These are phyloP conservation scores for Effrenium voratum DNA, from an alignment of 73 alveolate species.

Conservation along the genomic window DNA sequence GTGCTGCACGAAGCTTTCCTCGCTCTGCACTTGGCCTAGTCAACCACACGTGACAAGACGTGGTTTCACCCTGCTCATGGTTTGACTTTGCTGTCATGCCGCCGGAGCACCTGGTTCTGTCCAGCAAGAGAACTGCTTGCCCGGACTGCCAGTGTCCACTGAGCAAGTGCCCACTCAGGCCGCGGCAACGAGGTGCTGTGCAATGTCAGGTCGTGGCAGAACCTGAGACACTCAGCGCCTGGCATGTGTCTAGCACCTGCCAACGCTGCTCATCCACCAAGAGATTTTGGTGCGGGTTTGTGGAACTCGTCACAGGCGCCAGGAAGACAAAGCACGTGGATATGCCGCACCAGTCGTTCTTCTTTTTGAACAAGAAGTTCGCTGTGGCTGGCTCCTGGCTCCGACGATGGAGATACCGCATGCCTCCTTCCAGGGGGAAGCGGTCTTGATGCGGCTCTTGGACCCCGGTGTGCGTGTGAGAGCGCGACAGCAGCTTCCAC, in stretches of 20 bases:
- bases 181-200: not conserved
- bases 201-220: not conserved
- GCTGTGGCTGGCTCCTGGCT: constrained; percentile 28
- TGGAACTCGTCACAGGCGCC: not conserved
- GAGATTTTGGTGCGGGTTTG: not conserved
- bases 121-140: not conserved
- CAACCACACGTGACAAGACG: no score
- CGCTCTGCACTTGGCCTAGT: no score
- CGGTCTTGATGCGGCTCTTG: constrained; percentile 9
- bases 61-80: no score
- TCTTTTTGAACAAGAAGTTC: constrained; percentile 16
- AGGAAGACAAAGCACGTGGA: not conserved
- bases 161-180: not conserved
- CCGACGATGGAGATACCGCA: constrained; percentile 48
- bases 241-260: not conserved
- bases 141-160: not conserved
- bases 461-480: constrained; percentile 16
- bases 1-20: no score
- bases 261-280: not conserved
- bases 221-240: not conserved
- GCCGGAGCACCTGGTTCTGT: not conserved
- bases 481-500: not conserved
- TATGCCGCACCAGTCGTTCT: not conserved
- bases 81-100: no score
- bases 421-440: constrained; percentile 44